Conservation (phyloP, 257 asterid species). For the Solanum phureja region DNA sequence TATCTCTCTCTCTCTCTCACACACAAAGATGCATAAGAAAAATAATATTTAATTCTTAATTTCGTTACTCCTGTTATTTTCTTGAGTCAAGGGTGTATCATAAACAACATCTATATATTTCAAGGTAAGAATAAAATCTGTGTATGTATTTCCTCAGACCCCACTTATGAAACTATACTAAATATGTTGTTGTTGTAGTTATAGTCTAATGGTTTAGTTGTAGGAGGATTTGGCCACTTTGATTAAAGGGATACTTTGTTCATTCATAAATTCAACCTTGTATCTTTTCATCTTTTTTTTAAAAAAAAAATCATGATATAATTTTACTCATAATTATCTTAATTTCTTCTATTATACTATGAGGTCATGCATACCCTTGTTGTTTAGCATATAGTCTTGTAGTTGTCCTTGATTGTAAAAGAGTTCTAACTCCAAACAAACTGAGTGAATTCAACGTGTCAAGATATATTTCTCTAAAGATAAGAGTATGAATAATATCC, state of each 20-base stretch:
- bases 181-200: neutral
- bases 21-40: neutral
- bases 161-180: neutral
- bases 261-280: neutral
- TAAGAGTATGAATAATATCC: neutral
- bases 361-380: neutral
- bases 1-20: too few relatives aligned
- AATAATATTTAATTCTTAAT: too few relatives aligned
- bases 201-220: neutral
- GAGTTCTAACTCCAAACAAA: neutral
- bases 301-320: neutral
- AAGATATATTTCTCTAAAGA: neutral
- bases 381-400: neutral
- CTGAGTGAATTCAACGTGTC: neutral
- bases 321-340: neutral
- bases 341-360: neutral
- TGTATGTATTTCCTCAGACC: accelerated
- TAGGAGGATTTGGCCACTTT: neutral
- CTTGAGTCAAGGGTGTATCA: neutral
- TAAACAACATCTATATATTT: neutral
- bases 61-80: neutral
- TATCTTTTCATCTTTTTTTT: too few relatives aligned
- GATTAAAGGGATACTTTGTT: neutral
- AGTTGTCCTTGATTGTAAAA: neutral
- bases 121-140: neutral